These are phyloP conservation scores for Zizania latifolia DNA, from an alignment of 176 grass and related monocot genomes.

Conservation along the genomic window DNA sequence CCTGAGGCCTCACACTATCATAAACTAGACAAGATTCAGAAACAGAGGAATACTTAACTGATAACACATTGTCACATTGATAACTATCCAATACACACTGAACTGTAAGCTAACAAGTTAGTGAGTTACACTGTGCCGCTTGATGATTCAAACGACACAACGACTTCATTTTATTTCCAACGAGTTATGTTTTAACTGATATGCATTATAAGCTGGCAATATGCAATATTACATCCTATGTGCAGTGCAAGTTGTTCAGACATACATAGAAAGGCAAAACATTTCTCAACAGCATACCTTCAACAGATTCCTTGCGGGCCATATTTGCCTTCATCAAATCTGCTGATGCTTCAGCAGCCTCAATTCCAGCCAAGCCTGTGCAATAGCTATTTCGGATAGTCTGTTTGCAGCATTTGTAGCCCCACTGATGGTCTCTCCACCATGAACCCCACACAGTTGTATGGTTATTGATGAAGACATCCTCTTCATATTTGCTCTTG, in stretches of 20 bases:
- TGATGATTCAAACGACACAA: not conserved
- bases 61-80: not conserved
- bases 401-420: slow-evolving; percentile 90
- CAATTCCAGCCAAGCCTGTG: slow-evolving; percentile 85
- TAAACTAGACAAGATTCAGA: not conserved
- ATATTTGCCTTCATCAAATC: slow-evolving; percentile 92
- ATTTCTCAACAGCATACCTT: slow-evolving; percentile 49
- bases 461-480: slow-evolving; percentile 88
- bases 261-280: not conserved
- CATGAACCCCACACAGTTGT: slow-evolving; percentile 90
- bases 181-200: not conserved
- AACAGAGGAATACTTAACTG: not conserved
- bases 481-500: slow-evolving; percentile 96
- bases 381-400: slow-evolving; percentile 85
- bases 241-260: not conserved
- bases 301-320: slow-evolving; percentile 74
- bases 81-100: not conserved
- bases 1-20: not conserved
- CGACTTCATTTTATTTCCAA: not conserved
- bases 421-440: slow-evolving; percentile 99
- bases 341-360: slow-evolving; percentile 81
- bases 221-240: not conserved
- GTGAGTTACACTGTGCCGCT: no score
- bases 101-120: not conserved
- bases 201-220: not conserved